Base-by-base conservation (phyloP, 2,329 filamentous ascomycete species). In the Neofusicoccum laricinum region DNA sequence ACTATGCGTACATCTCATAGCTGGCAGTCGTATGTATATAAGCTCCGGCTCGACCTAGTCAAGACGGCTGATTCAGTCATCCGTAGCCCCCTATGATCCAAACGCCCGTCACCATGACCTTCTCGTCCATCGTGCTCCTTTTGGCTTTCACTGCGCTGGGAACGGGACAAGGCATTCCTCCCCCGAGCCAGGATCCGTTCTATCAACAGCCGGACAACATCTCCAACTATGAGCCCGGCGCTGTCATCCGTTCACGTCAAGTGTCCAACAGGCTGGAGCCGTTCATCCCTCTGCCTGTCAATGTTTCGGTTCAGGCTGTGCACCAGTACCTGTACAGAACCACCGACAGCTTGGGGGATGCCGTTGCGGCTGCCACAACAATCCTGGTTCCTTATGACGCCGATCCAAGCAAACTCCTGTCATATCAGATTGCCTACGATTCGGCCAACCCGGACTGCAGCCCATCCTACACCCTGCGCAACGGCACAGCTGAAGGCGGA, bases 251-350 rank as follows among this genome's bases (percentile, higher is more conserved):
- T 17, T 51, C 66, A 11, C 68, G 68, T 4, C 41, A 59, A 4
- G 49, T 69, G 25, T 46, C 64, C 1, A 68, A 68, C 45, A 48
- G 32, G 17, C 66, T 63, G n/a, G 15, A 32, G 40, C 50, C 50
- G 2, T 55, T 55, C n/a, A 14, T 55, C 12, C 50, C 50, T 10
- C 50, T 55, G 8, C 17, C 50, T 15, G 50, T 25, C 50, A 49
- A 38, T 30, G 59, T 49, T 10, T 41, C 41, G 2, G 30, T 63
- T 8, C 14, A 63, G 21, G 57, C 59, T 15, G 66, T 61, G 1
- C 68, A 69, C 51, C 59, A 69, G 46, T 67, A 68, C 25, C 61
- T 70, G 6, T 70, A 66, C 58, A 64, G 66, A 10, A 68, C 67
- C 4, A 70, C 68, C 5, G 66, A 67, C 40, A 51, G 66, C 15